phyloP scores from a whole-genome alignment of 805 yeast species.

The Wickerhamiella spandovensis region DNA sequence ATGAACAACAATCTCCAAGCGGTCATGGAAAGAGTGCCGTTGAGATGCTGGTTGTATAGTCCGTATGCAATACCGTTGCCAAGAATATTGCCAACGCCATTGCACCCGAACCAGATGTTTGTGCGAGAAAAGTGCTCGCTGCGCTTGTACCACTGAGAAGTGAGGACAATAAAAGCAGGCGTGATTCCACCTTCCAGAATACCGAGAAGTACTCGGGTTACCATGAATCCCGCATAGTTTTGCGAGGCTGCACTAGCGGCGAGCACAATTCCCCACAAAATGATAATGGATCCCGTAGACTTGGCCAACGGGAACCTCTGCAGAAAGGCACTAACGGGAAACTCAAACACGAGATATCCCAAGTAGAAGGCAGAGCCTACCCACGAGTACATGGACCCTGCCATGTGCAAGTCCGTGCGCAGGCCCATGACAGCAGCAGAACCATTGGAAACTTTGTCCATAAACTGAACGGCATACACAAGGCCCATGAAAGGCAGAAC shows the following conservation, averaged over 20 bases:
- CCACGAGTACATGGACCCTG: conserved; percentile 33
- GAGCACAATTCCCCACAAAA: conserved; percentile 37
- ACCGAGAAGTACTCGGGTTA: conserved; percentile 36
- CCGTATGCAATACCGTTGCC: conserved; percentile 40
- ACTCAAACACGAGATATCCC: conserved; percentile 48
- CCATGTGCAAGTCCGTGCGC: conserved; percentile 33
- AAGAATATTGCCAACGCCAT: conserved; percentile 33
- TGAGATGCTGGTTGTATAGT: conserved; percentile 15
- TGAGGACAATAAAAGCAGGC: conserved; percentile 44
- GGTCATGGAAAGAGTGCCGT: conserved; percentile 12
- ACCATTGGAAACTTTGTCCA: conserved; percentile 45
- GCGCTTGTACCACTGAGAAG: conserved; percentile 43
- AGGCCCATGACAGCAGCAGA: conserved; percentile 43
- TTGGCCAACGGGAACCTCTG: conserved; percentile 49
- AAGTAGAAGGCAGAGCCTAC: conserved; percentile 47
- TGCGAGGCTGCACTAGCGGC: conserved; percentile 33
- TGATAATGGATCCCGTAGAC: conserved; percentile 29
- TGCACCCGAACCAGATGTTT: conserved; percentile 30
- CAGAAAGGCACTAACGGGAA: conserved; percentile 33
- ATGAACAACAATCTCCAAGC: conserved; percentile 47
- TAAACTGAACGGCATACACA: conserved; percentile 38
- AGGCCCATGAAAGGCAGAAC: conserved; percentile 39
- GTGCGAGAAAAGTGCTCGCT: conserved; percentile 33
- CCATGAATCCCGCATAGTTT: conserved; percentile 34
- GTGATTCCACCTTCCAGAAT: conserved; percentile 38